A percentile compares a stretch with the other conserved stretches of the same genome.
Evolutionary conservation across 2,329 filamentous ascomycete species (phyloP).

Genomic region (Ampelomyces quisqualis): DNA sequence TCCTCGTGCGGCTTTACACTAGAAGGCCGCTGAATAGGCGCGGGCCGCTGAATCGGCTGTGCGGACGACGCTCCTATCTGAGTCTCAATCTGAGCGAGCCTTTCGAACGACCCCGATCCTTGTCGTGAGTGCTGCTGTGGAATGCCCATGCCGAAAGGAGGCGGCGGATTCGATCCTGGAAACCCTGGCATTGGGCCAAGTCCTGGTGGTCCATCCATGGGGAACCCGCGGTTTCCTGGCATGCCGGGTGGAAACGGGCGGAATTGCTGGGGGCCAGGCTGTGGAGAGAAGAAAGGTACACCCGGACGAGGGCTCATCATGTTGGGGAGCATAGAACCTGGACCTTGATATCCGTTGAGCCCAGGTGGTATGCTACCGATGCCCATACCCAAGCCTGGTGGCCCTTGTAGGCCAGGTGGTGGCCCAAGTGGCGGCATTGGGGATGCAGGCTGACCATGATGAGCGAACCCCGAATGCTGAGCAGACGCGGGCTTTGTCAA

Average conservation of each 20-base stretch:
- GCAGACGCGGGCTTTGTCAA: conserved; percentile 58
- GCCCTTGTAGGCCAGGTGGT: conserved; percentile 59
- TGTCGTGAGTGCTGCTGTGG: conserved; percentile 69
- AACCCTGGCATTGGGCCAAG: conserved; percentile 46
- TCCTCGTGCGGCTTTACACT: conserved; percentile 63
- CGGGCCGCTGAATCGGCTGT: conserved; percentile 76
- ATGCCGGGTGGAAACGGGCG: conserved; percentile 61
- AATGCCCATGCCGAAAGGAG: conserved; percentile 44
- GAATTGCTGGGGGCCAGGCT: conserved; percentile 55
- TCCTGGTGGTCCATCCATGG: conserved; percentile 54
- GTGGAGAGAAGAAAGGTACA: conserved; percentile 57
- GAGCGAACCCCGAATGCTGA: conserved; percentile 49
- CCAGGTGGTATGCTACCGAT: conserved; percentile 46
- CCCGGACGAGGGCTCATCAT: conserved; percentile 58
- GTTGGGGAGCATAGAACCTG: conserved; percentile 55
- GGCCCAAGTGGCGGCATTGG: conserved; percentile 65
- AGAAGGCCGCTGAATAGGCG: conserved; percentile 83
- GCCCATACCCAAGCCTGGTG: conserved; percentile 51
- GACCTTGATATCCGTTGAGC: conserved; percentile 53
- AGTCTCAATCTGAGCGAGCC: conserved; percentile 58
- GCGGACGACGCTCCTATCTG: conserved; percentile 53
- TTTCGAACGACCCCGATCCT: conserved; percentile 64
- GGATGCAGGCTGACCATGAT: conserved; percentile 61
- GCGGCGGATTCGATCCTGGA: conserved; percentile 33
- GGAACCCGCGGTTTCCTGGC: conserved; percentile 58